phyloP scores from a whole-genome alignment of 2,329 filamentous ascomycete genomes.

The Curvularia hawaiiensis region DNA sequence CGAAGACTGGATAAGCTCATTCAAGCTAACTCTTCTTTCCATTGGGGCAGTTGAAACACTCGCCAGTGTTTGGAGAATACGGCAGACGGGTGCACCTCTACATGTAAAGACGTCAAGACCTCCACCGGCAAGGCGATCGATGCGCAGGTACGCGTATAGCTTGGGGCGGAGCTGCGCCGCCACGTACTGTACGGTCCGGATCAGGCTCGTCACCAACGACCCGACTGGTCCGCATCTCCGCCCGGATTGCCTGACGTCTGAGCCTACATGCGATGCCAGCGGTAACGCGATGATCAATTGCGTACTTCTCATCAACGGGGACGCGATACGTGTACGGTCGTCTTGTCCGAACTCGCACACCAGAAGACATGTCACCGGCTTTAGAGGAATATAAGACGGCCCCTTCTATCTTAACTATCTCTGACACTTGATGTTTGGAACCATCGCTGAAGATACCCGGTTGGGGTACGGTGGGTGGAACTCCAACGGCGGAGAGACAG shows the following conservation, averaged over 20 bases:
- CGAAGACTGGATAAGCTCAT: slow-evolving; percentile 37
- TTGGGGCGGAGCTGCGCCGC: slow-evolving; percentile 21
- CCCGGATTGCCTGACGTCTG: not conserved
- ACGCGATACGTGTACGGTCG: not conserved
- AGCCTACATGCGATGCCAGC: not conserved
- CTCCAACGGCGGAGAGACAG: slow-evolving; percentile 17
- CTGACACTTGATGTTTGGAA: slow-evolving; percentile 23
- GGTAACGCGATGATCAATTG: not conserved
- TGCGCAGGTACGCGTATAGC: slow-evolving; percentile 22
- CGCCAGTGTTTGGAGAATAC: slow-evolving; percentile 11
- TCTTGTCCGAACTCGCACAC: not conserved
- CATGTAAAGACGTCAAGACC: not conserved
- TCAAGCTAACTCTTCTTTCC: slow-evolving; percentile 35
- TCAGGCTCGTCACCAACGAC: slow-evolving; percentile 3
- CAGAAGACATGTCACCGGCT: not conserved
- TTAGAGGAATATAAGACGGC: slow-evolving; percentile 18
- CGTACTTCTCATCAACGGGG: not conserved
- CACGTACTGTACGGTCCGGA: slow-evolving; percentile 6
- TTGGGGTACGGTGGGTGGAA: not conserved
- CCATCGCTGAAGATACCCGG: slow-evolving; percentile 7
- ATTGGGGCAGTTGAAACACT: slow-evolving; percentile 19
- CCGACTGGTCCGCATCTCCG: slow-evolving; percentile 3
- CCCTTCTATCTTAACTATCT: slow-evolving; percentile 10
- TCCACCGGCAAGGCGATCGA: slow-evolving; percentile 5
- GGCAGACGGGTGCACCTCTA: slow-evolving; percentile 1